Evolutionary conservation across 345 rosid species (phyloP).

Genomic region (Salix suchowensis): DNA sequence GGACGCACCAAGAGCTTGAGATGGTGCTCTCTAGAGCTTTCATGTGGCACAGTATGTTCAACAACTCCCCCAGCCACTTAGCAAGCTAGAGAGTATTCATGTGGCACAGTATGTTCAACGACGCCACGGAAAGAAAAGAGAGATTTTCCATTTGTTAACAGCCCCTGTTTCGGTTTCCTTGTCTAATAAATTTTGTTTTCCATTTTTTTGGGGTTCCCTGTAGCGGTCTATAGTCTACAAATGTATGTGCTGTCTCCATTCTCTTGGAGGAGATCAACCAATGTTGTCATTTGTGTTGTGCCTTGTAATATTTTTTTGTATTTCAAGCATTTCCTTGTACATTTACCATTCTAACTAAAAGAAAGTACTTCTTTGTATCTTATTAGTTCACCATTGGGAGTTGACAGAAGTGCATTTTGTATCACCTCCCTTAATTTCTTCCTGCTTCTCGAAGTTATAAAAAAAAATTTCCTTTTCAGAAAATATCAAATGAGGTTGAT

Average conservation of each 20-base stretch:
- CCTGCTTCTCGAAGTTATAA: too few species aligned
- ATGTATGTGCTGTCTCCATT: not conserved
- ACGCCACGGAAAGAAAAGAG: slow-evolving; percentile 37
- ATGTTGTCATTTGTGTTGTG: not conserved
- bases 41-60: slow-evolving; percentile 97
- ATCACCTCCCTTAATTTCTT: too few species aligned
- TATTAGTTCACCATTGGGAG: too few species aligned
- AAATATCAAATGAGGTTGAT: too few species aligned
- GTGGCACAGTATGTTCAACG: slow-evolving; percentile 92
- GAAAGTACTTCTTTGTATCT: too few species aligned
- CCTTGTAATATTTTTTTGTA: not conserved
- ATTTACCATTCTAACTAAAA: not conserved
- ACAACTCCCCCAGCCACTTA: slow-evolving; percentile 67
- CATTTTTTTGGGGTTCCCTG: not conserved
- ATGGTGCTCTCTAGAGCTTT: slow-evolving; percentile 82
- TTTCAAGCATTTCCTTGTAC: not conserved
- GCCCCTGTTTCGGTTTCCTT: not conserved
- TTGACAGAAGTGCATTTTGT: too few species aligned
- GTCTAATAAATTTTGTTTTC: not conserved
- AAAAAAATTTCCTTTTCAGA: too few species aligned
- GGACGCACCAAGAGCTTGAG: slow-evolving; percentile 88
- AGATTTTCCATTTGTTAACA: not conserved
- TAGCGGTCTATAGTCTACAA: not conserved
- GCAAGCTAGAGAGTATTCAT: slow-evolving; percentile 55
- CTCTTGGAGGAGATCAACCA: not conserved